Percentiles rank a stretch among this genome's conserved stretches.
These are phyloP conservation scores for Leucocoprinus sp. DNA, from an alignment of 768 basidiomycete species.

Conservation along the genomic window DNA sequence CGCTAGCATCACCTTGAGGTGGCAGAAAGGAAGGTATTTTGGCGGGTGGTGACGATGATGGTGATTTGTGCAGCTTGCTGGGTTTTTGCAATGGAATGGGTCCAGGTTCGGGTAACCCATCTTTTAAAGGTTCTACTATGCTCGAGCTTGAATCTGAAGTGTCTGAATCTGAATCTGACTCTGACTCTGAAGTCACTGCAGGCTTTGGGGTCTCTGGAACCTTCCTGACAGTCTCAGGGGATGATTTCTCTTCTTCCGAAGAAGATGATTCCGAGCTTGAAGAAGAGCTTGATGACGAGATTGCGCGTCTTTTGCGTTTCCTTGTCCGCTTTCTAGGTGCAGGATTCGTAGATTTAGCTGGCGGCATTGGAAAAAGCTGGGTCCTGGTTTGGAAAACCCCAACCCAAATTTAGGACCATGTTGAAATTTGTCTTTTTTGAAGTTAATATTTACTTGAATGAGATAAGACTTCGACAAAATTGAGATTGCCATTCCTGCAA, in stretches of 20 bases:
- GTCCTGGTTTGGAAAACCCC: not conserved
- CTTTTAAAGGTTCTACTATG: constrained; percentile 11
- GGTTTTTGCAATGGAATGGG: constrained; percentile 7
- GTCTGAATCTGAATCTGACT: constrained; percentile 22
- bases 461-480: no score
- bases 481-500: no score
- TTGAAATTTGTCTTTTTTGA: not conserved
- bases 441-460: no score
- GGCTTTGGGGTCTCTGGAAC: constrained; percentile 11
- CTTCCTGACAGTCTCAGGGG: constrained; percentile 8
- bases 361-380: constrained; percentile 11
- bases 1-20: constrained; percentile 17
- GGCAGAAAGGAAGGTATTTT: constrained; percentile 55
- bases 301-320: constrained; percentile 47
- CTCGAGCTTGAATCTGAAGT: constrained; percentile 19
- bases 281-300: constrained; percentile 36
- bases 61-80: constrained; percentile 21
- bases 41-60: constrained; percentile 36
- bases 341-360: constrained; percentile 24
- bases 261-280: constrained; percentile 27
- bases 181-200: constrained; percentile 10
- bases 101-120: constrained; percentile 9
- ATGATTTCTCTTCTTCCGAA: constrained; percentile 16
- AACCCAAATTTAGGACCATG: constrained; percentile 5
- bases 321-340: constrained; percentile 37